These are phyloP conservation scores for Microdochium nivale DNA, from an alignment of 2,329 filamentous ascomycete species.

Conservation along the genomic window DNA sequence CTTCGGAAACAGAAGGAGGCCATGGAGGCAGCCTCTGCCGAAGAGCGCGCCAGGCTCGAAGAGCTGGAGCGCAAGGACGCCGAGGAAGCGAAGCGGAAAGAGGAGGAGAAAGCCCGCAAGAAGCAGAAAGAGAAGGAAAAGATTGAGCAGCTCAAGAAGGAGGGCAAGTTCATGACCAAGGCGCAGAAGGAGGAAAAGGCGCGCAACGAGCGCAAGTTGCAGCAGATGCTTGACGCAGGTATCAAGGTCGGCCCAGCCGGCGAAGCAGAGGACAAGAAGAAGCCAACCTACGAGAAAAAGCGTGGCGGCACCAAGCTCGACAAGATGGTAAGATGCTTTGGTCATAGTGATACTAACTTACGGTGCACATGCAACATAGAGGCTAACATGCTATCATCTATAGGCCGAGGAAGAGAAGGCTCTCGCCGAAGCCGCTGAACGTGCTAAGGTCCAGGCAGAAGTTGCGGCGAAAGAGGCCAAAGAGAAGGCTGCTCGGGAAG, in stretches of 20 bases:
- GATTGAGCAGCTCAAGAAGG: slow-evolving; percentile 79
- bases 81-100: slow-evolving; percentile 61
- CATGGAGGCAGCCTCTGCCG: slow-evolving; percentile 44
- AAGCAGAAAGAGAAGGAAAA: slow-evolving; percentile 83
- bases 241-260: slow-evolving; percentile 59
- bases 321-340: slow-evolving; percentile 40
- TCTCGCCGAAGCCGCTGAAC: slow-evolving; percentile 69
- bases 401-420: slow-evolving; percentile 70
- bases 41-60: slow-evolving; percentile 56
- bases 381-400: slow-evolving; percentile 3
- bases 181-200: slow-evolving; percentile 78
- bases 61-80: slow-evolving; percentile 55
- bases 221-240: slow-evolving; percentile 76
- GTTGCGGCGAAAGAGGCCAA: slow-evolving; percentile 53
- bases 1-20: slow-evolving; percentile 59
- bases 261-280: slow-evolving; percentile 61
- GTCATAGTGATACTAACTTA: neutral
- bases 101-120: slow-evolving; percentile 67
- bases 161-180: slow-evolving; percentile 80
- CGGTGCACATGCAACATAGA: too few species aligned
- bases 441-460: slow-evolving; percentile 60
- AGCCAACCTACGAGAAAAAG: slow-evolving; percentile 67
- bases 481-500: slow-evolving; percentile 48
- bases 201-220: slow-evolving; percentile 67
- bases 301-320: slow-evolving; percentile 54